A percentile compares a stretch with the other conserved stretches of the same genome.
Evolutionary conservation across 805 yeast species (phyloP).

Genomic region (Ogataea saltuana): DNA sequence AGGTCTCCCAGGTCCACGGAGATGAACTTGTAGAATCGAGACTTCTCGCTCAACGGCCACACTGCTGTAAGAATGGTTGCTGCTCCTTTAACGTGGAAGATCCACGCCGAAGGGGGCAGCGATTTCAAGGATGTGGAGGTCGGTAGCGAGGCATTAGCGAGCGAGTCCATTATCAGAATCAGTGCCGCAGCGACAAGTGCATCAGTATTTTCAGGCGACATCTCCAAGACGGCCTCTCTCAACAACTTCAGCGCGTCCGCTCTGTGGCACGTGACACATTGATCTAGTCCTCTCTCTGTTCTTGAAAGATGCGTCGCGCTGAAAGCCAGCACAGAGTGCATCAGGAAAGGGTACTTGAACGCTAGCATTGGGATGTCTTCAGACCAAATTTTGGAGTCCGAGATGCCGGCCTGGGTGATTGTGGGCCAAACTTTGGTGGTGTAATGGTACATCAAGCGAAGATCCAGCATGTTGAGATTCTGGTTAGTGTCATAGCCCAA

Average conservation of each 20-base stretch:
- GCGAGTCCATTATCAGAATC: constrained; percentile 85
- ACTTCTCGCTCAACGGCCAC: constrained; percentile 81
- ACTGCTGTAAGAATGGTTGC: constrained; percentile 94
- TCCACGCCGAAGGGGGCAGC: constrained; percentile 93
- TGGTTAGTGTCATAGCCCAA: constrained; percentile 29
- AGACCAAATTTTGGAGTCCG: constrained; percentile 83
- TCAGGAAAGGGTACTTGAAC: constrained; percentile 81
- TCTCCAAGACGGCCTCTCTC: constrained; percentile 82
- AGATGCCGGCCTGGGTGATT: constrained; percentile 86
- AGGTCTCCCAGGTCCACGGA: constrained; percentile 90
- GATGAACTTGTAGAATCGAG: constrained; percentile 66
- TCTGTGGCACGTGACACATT: constrained; percentile 80
- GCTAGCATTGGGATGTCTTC: constrained; percentile 87
- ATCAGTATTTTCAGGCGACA: constrained; percentile 83
- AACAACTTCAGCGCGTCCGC: constrained; percentile 81
- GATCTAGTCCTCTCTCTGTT: constrained; percentile 72
- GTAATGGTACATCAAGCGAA: constrained; percentile 84
- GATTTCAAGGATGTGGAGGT: constrained; percentile 52
- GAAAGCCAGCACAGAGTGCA: constrained; percentile 90
- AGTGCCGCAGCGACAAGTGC: constrained; percentile 92
- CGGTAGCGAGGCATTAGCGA: constrained; percentile 83
- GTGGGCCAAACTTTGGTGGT: constrained; percentile 82
- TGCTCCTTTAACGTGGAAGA: constrained; percentile 95
- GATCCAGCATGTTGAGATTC: constrained; percentile 66
- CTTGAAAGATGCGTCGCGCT: constrained; percentile 89